Conservation (phyloP, 805 yeast species). For the Schizosaccharomyces osmophilus region DNA sequence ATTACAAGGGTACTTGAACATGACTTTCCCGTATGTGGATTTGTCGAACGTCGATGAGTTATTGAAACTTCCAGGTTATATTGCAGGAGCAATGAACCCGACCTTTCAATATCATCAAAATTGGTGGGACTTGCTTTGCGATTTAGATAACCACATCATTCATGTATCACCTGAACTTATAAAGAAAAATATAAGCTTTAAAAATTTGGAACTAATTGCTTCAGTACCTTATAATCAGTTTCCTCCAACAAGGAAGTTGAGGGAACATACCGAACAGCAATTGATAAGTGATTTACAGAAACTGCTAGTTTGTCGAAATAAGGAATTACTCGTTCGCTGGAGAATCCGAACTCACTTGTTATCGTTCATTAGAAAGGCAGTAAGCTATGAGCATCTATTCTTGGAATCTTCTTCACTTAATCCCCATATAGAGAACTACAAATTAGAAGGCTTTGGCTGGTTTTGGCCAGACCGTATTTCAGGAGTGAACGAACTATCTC, state of each 20-base stretch:
- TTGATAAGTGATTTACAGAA: not conserved
- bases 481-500: not conserved
- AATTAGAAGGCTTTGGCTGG: not conserved
- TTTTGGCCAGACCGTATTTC: not conserved
- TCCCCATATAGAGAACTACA: not conserved
- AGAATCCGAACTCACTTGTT: not conserved
- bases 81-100: constrained; percentile 39
- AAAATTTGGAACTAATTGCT: too few species aligned
- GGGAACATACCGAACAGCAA: not conserved
- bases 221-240: too few species aligned
- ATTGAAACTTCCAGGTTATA: constrained; percentile 17
- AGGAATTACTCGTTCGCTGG: not conserved
- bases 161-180: not conserved
- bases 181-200: too few species aligned
- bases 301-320: not conserved
- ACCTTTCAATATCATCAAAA: constrained; percentile 29
- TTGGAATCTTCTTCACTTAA: not conserved
- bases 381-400: not conserved
- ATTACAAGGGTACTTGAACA: constrained; percentile 23
- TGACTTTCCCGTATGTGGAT: constrained; percentile 32
- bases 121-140: constrained; percentile 32
- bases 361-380: not conserved
- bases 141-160: constrained; percentile 17
- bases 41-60: constrained; percentile 26
- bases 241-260: too few species aligned